Conservation (phyloP, 2,329 filamentous ascomycete species). For the Colletotrichum plurivorum region DNA sequence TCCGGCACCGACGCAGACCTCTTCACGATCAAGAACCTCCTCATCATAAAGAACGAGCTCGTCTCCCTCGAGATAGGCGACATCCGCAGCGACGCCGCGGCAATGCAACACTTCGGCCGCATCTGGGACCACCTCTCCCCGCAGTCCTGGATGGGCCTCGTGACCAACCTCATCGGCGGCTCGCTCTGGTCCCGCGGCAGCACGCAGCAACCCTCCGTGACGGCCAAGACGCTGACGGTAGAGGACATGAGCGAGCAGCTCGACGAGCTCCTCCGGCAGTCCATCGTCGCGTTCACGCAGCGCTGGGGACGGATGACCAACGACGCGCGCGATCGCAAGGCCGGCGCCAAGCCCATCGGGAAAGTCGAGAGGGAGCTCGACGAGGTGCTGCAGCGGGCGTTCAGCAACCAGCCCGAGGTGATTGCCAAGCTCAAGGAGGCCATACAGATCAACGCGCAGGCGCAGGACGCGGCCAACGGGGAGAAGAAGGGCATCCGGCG, state of each 20-base stretch:
- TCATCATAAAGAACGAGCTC: slow-evolving; percentile 95
- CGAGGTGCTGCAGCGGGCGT: slow-evolving; percentile 68
- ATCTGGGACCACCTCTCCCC: slow-evolving; percentile 76
- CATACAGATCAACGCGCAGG: slow-evolving; percentile 69
- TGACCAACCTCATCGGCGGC: slow-evolving; percentile 70
- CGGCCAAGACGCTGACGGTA: slow-evolving; percentile 51
- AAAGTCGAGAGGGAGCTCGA: slow-evolving; percentile 71
- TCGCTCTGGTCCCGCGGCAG: slow-evolving; percentile 60
- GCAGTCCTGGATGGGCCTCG: slow-evolving; percentile 71
- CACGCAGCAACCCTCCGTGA: slow-evolving; percentile 46
- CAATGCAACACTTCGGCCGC: slow-evolving; percentile 74
- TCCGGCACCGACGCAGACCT: slow-evolving; percentile 81
- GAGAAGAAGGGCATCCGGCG: slow-evolving; percentile 48
- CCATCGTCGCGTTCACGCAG: slow-evolving; percentile 74
- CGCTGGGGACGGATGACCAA: slow-evolving; percentile 68
- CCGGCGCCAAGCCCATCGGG: slow-evolving; percentile 64
- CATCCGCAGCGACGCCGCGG: slow-evolving; percentile 65
- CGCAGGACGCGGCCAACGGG: slow-evolving; percentile 61
- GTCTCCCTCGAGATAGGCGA: slow-evolving; percentile 94
- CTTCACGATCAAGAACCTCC: slow-evolving; percentile 94
- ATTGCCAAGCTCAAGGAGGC: slow-evolving; percentile 73
- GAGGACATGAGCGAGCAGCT: slow-evolving; percentile 76
- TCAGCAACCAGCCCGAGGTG: slow-evolving; percentile 72
- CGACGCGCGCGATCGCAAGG: slow-evolving; percentile 62
- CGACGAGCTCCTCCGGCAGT: slow-evolving; percentile 73